These are phyloP conservation scores for Pleochaeta shiraiana DNA, from an alignment of 2,329 filamentous ascomycete genomes.

Conservation along the genomic window DNA sequence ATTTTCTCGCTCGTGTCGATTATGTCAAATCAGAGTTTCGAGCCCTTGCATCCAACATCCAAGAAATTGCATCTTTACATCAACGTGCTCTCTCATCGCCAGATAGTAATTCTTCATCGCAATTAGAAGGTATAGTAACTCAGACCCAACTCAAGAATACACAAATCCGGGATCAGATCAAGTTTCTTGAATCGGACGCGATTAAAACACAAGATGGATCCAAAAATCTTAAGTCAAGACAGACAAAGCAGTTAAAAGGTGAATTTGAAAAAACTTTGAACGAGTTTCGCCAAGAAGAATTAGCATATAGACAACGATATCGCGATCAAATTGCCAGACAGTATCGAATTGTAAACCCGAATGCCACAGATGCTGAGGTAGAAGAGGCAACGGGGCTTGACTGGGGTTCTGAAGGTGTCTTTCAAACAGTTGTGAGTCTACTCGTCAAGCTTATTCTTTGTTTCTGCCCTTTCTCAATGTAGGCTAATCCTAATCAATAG, in stretches of 20 bases:
- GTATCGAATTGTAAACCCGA: conserved; percentile 62
- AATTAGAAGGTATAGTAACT: conserved; percentile 40
- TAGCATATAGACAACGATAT: conserved; percentile 46
- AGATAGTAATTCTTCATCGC: conserved; percentile 28
- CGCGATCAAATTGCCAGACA: conserved; percentile 61
- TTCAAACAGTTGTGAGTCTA: conserved; percentile 52
- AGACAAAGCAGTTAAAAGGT: conserved; percentile 50
- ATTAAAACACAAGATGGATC: conserved; percentile 36
- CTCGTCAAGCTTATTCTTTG: background rate
- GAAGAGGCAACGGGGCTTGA: conserved; percentile 44
- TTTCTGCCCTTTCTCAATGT: background rate
- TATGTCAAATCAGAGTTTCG: conserved; percentile 45
- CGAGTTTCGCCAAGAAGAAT: conserved; percentile 49
- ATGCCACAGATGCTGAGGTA: conserved; percentile 54
- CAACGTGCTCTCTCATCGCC: conserved; percentile 47
- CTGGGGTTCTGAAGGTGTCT: conserved; percentile 61
- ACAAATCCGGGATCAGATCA: conserved; percentile 61
- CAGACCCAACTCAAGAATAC: conserved; percentile 52
- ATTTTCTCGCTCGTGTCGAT: conserved; percentile 46
- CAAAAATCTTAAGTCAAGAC: conserved; percentile 46
- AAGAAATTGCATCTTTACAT: conserved; percentile 45
- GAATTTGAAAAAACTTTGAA: conserved; percentile 51
- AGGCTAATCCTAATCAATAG: conserved; percentile 23
- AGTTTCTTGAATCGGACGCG: conserved; percentile 49
- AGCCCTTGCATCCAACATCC: conserved; percentile 41